A percentile compares a stretch with the other conserved stretches of the same genome.
These are phyloP conservation scores for Hydnomerulius pinastri DNA, from an alignment of 768 basidiomycete genomes.

Conservation along the genomic window DNA sequence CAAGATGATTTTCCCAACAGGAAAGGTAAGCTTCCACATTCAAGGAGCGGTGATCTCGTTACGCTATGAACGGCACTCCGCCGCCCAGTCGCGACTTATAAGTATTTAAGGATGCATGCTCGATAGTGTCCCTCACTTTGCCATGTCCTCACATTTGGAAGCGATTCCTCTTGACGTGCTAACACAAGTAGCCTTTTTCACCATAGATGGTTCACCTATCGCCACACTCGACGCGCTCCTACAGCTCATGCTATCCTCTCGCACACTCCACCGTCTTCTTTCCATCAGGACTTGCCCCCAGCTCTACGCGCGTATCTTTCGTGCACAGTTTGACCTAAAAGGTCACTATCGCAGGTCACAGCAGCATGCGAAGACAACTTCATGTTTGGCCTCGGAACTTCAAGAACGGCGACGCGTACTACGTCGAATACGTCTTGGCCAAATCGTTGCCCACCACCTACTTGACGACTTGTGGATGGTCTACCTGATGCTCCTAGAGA, in stretches of 20 bases:
- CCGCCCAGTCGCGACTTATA: slow-evolving; percentile 20
- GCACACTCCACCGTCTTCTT: slow-evolving; percentile 45
- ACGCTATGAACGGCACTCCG: slow-evolving; percentile 36
- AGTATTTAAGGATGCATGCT: slow-evolving; percentile 26
- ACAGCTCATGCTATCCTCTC: slow-evolving; percentile 47
- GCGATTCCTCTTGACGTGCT: slow-evolving; percentile 57
- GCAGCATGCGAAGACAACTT: slow-evolving; percentile 37
- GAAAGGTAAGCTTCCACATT: slow-evolving; percentile 34
- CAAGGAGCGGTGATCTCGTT: slow-evolving; percentile 35
- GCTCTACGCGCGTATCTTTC: slow-evolving; percentile 59
- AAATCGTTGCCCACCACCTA: slow-evolving; percentile 30
- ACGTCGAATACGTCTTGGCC: slow-evolving; percentile 42
- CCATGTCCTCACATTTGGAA: slow-evolving; percentile 50
- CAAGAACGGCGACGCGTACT: slow-evolving; percentile 48
- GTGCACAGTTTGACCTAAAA: slow-evolving; percentile 46
- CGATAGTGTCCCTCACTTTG: slow-evolving; percentile 17
- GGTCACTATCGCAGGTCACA: slow-evolving; percentile 23
- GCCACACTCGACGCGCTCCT: slow-evolving; percentile 44
- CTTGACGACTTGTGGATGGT: slow-evolving; percentile 56
- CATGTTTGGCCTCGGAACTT: slow-evolving; percentile 50
- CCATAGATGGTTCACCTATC: slow-evolving; percentile 39
- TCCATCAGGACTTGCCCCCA: slow-evolving; percentile 46
- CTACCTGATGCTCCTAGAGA: slow-evolving; percentile 63
- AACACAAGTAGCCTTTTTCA: slow-evolving; percentile 52
- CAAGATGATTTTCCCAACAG: slow-evolving; percentile 39